A percentile compares a stretch with the other conserved stretches of the same genome.
phyloP scores from a whole-genome alignment of 106 monocot species.

The Amphibolis antarctica region DNA sequence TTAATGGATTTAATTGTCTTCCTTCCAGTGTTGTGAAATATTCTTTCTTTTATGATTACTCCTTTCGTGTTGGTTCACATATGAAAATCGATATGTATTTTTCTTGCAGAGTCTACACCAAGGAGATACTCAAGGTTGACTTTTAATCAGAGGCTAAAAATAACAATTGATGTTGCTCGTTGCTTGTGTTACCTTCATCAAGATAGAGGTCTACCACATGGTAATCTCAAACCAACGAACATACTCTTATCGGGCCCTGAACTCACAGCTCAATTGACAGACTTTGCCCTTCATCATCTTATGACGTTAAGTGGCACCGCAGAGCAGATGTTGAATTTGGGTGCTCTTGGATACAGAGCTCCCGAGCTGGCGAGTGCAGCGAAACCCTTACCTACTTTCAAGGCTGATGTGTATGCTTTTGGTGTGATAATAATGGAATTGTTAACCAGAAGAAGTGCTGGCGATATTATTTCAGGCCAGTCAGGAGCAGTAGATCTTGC shows the following conservation, averaged over 20 bases:
- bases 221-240: slow-evolving; percentile 25
- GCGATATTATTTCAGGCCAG: slow-evolving; percentile 27
- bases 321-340: slow-evolving; percentile 22
- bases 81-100: background rate
- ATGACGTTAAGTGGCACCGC: slow-evolving; percentile 14
- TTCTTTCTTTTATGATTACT: no score
- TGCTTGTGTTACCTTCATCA: slow-evolving; percentile 17
- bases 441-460: slow-evolving; percentile 17
- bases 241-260: slow-evolving; percentile 19
- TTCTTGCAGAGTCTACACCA: slow-evolving; percentile 16
- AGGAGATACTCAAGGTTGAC: slow-evolving; percentile 14
- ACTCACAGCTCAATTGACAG: slow-evolving; percentile 12
- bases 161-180: slow-evolving; percentile 11
- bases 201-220: slow-evolving; percentile 18
- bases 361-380: slow-evolving; percentile 12
- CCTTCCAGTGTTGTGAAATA: no score
- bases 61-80: no score
- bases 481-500: slow-evolving; percentile 23
- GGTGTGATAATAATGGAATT: slow-evolving; percentile 25
- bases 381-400: slow-evolving; percentile 9
- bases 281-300: slow-evolving; percentile 17
- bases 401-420: slow-evolving; percentile 25
- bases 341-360: slow-evolving; percentile 22
- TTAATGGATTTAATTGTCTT: no score
- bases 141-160: slow-evolving; percentile 13